phyloP scores from a whole-genome alignment of 805 yeast species.

The Ascoidea rubescens region DNA sequence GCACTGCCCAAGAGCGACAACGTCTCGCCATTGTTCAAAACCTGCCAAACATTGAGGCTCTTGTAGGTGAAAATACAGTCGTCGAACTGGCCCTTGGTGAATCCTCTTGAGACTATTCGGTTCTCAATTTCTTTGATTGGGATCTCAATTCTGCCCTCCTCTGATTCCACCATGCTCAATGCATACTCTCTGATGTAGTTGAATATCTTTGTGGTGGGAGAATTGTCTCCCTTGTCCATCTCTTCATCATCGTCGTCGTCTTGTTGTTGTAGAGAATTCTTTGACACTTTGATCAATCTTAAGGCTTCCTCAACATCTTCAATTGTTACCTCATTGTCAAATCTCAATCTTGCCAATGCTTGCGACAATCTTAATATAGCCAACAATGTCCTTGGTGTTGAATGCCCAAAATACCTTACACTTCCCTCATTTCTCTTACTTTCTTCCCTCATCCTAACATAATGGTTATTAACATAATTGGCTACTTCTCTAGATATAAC shows the following conservation, averaged over 20 bases:
- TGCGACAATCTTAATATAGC: slow-evolving; percentile 89
- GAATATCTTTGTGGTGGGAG: slow-evolving; percentile 56
- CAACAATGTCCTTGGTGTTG: slow-evolving; percentile 88
- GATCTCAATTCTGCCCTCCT: slow-evolving; percentile 18
- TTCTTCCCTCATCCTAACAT: slow-evolving; percentile 87
- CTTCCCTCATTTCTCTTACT: slow-evolving; percentile 70
- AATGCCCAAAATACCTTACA: slow-evolving; percentile 70
- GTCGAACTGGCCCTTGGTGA: slow-evolving; percentile 62
- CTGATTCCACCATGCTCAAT: slow-evolving; percentile 17
- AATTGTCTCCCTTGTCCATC: slow-evolving; percentile 41
- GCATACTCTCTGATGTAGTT: slow-evolving; percentile 54
- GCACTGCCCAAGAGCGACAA: slow-evolving; percentile 26
- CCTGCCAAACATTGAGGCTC: slow-evolving; percentile 61
- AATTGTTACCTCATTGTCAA: slow-evolving; percentile 51
- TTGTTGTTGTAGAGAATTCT: slow-evolving; percentile 41
- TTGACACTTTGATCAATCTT: slow-evolving; percentile 75
- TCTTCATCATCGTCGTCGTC: slow-evolving; percentile 35
- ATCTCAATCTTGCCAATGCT: slow-evolving; percentile 84
- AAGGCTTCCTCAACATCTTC: slow-evolving; percentile 94
- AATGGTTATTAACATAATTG: slow-evolving; percentile 72
- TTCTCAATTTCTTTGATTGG: slow-evolving; percentile 39
- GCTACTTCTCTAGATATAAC: slow-evolving; percentile 72
- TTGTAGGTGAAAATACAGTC: slow-evolving; percentile 68
- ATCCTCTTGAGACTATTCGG: slow-evolving; percentile 67
- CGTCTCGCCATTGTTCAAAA: slow-evolving; percentile 53